These are phyloP conservation scores for Candida krabiensis DNA, from an alignment of 805 yeast genomes.

Conservation along the genomic window DNA sequence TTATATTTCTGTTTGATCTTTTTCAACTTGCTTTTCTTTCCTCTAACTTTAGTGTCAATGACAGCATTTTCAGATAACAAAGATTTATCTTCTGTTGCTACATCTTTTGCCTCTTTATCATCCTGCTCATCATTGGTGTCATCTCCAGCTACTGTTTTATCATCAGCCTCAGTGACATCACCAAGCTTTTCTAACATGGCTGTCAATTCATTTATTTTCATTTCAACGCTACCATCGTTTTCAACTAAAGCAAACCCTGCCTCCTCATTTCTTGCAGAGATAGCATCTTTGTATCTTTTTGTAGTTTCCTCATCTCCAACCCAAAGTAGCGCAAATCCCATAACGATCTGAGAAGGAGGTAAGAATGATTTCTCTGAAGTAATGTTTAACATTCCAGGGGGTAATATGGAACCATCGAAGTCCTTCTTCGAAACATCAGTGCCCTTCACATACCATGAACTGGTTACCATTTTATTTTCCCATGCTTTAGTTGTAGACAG, in stretches of 20 bases:
- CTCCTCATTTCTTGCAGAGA: constrained; percentile 28
- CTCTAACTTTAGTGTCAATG: constrained; percentile 57
- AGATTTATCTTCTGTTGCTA: constrained; percentile 9
- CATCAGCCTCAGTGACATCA: constrained; percentile 9
- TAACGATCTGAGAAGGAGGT: constrained; percentile 78
- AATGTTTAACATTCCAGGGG: constrained; percentile 60
- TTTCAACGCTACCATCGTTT: constrained; percentile 23
- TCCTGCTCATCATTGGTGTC: constrained; percentile 8
- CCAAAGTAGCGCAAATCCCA: constrained; percentile 90
- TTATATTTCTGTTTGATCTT: constrained; percentile 82
- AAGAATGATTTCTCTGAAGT: constrained; percentile 56
- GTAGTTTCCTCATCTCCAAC: constrained; percentile 57
- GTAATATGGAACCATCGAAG: constrained; percentile 52
- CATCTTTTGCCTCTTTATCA: constrained; percentile 5
- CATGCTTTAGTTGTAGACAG: constrained; percentile 83
- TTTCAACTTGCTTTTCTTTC: constrained; percentile 81
- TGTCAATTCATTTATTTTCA: constrained; percentile 31
- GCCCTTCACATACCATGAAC: constrained; percentile 85
- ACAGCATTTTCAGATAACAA: constrained; percentile 21
- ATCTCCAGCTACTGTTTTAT: constrained; percentile 6
- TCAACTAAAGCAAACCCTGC: constrained; percentile 30
- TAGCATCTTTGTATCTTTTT: constrained; percentile 31
- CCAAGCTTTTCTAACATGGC: constrained; percentile 30
- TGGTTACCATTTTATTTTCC: constrained; percentile 78
- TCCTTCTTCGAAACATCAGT: constrained; percentile 69